Base-by-base conservation (phyloP, 306 rosid species). In the Medicago arabica region DNA sequence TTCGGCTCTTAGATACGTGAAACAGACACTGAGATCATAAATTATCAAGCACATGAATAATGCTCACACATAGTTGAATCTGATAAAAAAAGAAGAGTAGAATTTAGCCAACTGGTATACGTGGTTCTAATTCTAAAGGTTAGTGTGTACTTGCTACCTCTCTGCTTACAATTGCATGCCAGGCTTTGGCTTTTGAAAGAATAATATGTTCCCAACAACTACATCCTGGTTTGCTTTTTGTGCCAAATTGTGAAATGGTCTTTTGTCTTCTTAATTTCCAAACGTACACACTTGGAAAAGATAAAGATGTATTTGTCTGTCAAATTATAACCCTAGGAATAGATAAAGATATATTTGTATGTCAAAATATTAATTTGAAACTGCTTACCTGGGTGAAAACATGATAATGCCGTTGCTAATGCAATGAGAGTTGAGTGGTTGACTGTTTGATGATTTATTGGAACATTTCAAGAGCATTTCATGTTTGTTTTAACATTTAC, bases 1-100 rank as follows among this genome's bases (percentile, higher is more conserved):
- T 23, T 90, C 99, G 67, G 97, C 97, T 60, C 92, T 92, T 75
- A 92, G 81, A 85, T 89, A 90, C 83, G 88, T 92, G 97, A 95
- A 89, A 80, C 93, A 88, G 51, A 78, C 81, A 14, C 80, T 95
- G 71, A 85, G 69, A 79, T 83, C 86, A 67, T 85, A 38, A 82
- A 78, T 75, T 79, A 34, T 68, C 71, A 67, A 57, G 72, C 75
- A 78, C 83, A 79, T 67, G 40, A 65, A 62, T 78, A 43, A 69
- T 72, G 79, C 61, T 81, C 54, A 64, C 71, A 78, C 81, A 74
- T 7, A 39, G 63, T 72, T 25, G 71, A 64, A 9, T 50, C 40
- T 43, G 46, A 72, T 74, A 25, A 25, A 13, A 25, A 6, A 25
- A 57, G 16, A 17, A 13, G n/a, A 31, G 9, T 75, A 25, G 54